These are phyloP conservation scores for Yamadazyma akitaensis DNA, from an alignment of 805 yeast genomes.

Conservation along the genomic window DNA sequence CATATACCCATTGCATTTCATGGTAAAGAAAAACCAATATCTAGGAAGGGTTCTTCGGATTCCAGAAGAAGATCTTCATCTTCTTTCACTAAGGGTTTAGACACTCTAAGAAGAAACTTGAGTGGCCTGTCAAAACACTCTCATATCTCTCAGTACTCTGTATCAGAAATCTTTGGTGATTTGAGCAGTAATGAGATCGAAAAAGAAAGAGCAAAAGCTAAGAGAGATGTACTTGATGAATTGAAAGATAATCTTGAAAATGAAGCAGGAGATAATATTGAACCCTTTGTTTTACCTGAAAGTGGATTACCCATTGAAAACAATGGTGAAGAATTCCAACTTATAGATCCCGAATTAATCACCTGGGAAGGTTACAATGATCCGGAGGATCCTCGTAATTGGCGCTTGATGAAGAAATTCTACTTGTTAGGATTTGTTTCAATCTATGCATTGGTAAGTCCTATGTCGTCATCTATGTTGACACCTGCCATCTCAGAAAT, in stretches of 20 bases:
- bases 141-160: slow-evolving; percentile 17
- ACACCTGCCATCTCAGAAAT: slow-evolving; percentile 59
- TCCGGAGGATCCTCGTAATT: slow-evolving; percentile 62
- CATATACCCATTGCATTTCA: slow-evolving; percentile 12
- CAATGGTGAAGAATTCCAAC: slow-evolving; percentile 52
- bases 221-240: slow-evolving; percentile 27
- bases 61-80: slow-evolving; percentile 17
- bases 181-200: slow-evolving; percentile 27
- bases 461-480: slow-evolving; percentile 59
- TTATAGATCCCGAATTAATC: slow-evolving; percentile 61
- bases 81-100: slow-evolving; percentile 18
- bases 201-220: slow-evolving; percentile 28
- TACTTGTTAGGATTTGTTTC: slow-evolving; percentile 46
- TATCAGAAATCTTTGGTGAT: slow-evolving; percentile 32
- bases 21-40: slow-evolving; percentile 4
- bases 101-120: slow-evolving; percentile 15
- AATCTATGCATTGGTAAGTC: slow-evolving; percentile 54
- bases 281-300: slow-evolving; percentile 19
- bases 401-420: slow-evolving; percentile 45
- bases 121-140: slow-evolving; percentile 12
- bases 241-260: slow-evolving; percentile 18
- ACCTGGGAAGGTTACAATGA: slow-evolving; percentile 67
- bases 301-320: slow-evolving; percentile 30
- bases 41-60: not conserved
- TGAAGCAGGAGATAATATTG: slow-evolving; percentile 13